phyloP scores from a whole-genome alignment of 129 eudicot genomes.

The Flaveria sonorensis region DNA sequence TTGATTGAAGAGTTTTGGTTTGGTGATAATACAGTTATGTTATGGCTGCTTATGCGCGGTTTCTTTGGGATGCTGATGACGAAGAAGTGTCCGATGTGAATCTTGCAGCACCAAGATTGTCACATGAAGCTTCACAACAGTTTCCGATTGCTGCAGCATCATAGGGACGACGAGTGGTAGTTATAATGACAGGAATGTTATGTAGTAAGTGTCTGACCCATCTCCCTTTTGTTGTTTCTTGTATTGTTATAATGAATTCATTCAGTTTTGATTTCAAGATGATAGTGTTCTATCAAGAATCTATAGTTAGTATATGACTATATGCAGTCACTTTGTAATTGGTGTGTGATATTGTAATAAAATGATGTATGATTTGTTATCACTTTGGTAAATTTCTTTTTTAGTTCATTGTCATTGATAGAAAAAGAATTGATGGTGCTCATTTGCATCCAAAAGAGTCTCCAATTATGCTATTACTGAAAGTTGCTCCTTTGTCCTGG shows the following conservation, averaged over 20 bases:
- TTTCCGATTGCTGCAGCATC: slow-evolving; percentile 51
- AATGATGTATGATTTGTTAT: slow-evolving; percentile 15
- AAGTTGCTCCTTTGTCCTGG: too few relatives aligned
- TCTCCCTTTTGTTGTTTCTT: slow-evolving; percentile 28
- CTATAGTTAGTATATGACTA: slow-evolving; percentile 19
- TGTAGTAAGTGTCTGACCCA: slow-evolving; percentile 40
- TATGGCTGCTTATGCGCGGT: slow-evolving; percentile 70
- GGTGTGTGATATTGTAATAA: slow-evolving; percentile 38
- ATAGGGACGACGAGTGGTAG: slow-evolving; percentile 20
- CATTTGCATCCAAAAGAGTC: not conserved
- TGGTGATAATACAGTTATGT: slow-evolving; percentile 51
- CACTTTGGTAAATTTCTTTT: slow-evolving; percentile 12
- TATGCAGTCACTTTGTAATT: slow-evolving; percentile 27
- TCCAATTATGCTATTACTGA: not conserved
- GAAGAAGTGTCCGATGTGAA: slow-evolving; percentile 36
- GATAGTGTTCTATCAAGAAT: not conserved
- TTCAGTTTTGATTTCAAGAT: slow-evolving; percentile 14
- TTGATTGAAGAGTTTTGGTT: slow-evolving; percentile 10
- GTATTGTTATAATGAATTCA: not conserved
- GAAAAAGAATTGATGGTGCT: not conserved
- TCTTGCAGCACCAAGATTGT: slow-evolving; percentile 31
- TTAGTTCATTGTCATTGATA: slow-evolving; percentile 11
- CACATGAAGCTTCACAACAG: slow-evolving; percentile 43
- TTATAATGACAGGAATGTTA: not conserved
- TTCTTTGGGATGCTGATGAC: slow-evolving; percentile 74